Evolutionary conservation across 306 rosid species (phyloP).

Genomic region (Lotus japonicus): DNA sequence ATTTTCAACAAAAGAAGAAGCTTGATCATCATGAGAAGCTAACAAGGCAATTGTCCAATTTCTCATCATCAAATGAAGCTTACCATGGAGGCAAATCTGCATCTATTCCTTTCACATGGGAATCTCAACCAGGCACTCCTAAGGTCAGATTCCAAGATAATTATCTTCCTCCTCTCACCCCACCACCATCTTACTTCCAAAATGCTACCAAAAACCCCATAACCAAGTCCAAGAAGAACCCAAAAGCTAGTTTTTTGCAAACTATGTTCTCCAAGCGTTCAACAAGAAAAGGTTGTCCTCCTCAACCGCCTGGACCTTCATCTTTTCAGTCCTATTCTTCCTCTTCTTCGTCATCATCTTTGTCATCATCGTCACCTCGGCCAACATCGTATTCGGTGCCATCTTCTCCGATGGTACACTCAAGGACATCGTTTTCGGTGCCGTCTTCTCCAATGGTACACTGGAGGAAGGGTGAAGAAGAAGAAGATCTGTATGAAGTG

Average conservation of each 20-base stretch:
- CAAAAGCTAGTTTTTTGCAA: conserved; percentile 23
- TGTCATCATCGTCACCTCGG: background rate
- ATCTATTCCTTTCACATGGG: conserved; percentile 39
- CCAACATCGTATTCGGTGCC: conserved; percentile 30
- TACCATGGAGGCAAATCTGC: conserved; percentile 30
- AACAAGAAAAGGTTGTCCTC: background rate
- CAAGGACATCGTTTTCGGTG: conserved; percentile 17
- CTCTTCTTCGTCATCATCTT: conserved; percentile 32
- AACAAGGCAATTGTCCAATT: conserved; percentile 21
- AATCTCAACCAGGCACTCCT: conserved; percentile 50
- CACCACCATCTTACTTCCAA: conserved; percentile 45
- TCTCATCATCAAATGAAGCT: conserved; percentile 30
- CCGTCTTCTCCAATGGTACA: conserved; percentile 41
- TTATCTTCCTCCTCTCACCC: conserved; percentile 39
- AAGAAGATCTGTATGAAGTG: conserved; percentile 23
- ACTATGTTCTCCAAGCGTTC: conserved; percentile 36
- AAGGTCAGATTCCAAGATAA: conserved; percentile 22
- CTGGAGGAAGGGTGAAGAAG: conserved; percentile 7
- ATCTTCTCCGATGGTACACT: conserved; percentile 35
- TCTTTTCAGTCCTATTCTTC: conserved; percentile 19
- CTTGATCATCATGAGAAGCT: conserved; percentile 8
- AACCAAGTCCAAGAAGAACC: conserved; percentile 15
- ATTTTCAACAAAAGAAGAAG: conserved; percentile 2
- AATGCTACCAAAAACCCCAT: conserved; percentile 12
- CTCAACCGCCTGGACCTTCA: background rate